Percentiles rank a stretch among this genome's conserved stretches.
phyloP scores from a whole-genome alignment of 768 basidiomycete species.

The Rhodosporidiobolus sp. region DNA sequence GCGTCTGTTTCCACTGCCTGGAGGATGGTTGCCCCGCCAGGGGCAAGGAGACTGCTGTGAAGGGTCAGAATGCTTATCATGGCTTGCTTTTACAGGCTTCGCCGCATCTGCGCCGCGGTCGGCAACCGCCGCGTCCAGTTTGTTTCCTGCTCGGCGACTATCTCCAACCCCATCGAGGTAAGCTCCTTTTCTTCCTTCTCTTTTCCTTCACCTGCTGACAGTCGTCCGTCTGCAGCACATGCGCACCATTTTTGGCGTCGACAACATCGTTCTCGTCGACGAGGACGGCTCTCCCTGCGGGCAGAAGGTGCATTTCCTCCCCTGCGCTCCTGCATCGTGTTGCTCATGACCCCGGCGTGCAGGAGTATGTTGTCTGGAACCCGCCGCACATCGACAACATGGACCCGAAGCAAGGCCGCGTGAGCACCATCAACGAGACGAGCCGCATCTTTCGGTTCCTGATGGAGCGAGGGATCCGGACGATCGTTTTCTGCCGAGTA shows the following conservation, averaged over 20 bases:
- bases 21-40: no score
- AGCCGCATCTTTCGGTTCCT: constrained; percentile 69
- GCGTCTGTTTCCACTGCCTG: constrained; percentile 57
- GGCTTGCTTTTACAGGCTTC: constrained; percentile 9
- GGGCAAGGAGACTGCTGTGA: background rate
- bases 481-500: constrained; percentile 87
- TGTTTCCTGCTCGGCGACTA: constrained; percentile 84
- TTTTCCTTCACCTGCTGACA: background rate
- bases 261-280: constrained; percentile 65
- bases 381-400: constrained; percentile 60
- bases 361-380: constrained; percentile 74
- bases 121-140: constrained; percentile 51
- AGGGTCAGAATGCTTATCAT: background rate
- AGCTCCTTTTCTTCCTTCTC: background rate
- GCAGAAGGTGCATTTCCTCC: constrained; percentile 52
- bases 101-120: constrained; percentile 40
- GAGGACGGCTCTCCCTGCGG: constrained; percentile 81
- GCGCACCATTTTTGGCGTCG: constrained; percentile 68
- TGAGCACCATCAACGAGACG: constrained; percentile 65
- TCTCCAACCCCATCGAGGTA: constrained; percentile 62
- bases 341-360: background rate
- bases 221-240: constrained; percentile 58
- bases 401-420: constrained; percentile 58
- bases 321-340: background rate
- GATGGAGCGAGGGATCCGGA: constrained; percentile 74